These are phyloP conservation scores for Oidiodendron maius DNA, from an alignment of 495 filamentous ascomycete genomes.

Conservation along the genomic window DNA sequence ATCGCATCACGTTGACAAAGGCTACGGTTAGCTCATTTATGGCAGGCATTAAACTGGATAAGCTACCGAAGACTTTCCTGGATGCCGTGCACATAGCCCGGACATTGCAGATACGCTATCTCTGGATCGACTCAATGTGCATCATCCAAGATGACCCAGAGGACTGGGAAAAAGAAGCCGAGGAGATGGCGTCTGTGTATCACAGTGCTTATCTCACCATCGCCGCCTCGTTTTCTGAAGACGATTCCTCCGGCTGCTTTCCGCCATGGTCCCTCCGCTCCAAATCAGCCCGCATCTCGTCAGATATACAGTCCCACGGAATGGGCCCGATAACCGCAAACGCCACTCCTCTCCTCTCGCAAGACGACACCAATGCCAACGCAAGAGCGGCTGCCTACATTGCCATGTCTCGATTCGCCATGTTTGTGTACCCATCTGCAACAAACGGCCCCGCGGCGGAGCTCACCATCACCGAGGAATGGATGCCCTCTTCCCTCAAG, in stretches of 20 bases:
- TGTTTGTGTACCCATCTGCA: no score
- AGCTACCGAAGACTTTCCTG: constrained; percentile 4
- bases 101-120: neutral
- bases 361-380: neutral
- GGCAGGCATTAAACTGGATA: neutral
- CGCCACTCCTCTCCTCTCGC: neutral
- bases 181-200: constrained; percentile 11
- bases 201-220: neutral
- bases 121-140: no score
- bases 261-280: no score
- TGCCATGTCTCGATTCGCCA: neutral
- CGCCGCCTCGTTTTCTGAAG: neutral
- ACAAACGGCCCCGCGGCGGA: no score
- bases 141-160: constrained; percentile 1
- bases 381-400: neutral
- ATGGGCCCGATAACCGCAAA: neutral
- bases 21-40: neutral
- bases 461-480: neutral
- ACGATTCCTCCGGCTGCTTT: neutral
- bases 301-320: neutral
- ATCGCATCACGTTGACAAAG: neutral
- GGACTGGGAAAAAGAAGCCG: constrained; percentile 18
- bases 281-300: no score
- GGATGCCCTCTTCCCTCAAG: neutral
- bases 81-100: constrained; percentile 5